A percentile compares a stretch with the other conserved stretches of the same genome.
phyloP scores from a whole-genome alignment of 331 rosid genomes.

The Dryas integrifolia region DNA sequence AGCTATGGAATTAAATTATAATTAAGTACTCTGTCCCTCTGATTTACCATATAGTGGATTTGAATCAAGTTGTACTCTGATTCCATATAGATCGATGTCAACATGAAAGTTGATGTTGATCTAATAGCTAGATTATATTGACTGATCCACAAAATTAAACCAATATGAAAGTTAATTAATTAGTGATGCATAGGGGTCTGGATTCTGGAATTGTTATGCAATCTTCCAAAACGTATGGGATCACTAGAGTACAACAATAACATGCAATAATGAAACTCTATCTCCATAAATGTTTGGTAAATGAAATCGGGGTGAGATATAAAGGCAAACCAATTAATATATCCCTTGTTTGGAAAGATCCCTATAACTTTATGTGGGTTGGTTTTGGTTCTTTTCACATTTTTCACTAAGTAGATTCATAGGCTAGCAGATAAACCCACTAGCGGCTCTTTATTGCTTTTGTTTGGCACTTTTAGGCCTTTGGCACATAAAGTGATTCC shows the following conservation, averaged over 20 bases:
- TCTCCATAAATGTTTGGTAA: conserved; percentile 13
- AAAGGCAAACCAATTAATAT: conserved; percentile 18
- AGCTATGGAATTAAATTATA: neutral
- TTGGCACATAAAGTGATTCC: conserved; percentile 43
- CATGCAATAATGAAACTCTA: neutral
- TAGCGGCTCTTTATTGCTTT: conserved; percentile 40
- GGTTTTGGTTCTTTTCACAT: conserved; percentile 13
- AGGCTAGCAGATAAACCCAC: conserved; percentile 32
- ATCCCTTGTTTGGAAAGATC: conserved; percentile 40
- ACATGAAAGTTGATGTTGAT: neutral
- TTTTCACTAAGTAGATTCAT: neutral
- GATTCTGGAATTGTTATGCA: neutral
- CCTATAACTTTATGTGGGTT: conserved; percentile 28
- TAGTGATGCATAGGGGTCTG: neutral
- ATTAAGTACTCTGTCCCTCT: neutral
- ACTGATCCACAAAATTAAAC: no score
- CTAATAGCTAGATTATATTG: no score
- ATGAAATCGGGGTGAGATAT: conserved; percentile 8
- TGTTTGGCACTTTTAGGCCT: conserved; percentile 39
- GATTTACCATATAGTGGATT: neutral
- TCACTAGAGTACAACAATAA: conserved; percentile 13
- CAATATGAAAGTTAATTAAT: no score
- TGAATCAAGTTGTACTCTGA: no score
- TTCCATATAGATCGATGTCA: neutral
- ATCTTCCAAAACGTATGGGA: conserved; percentile 1